Evolutionary conservation across 177 flowering plant species (phyloP).

Genomic region (Telopea speciosissima): DNA sequence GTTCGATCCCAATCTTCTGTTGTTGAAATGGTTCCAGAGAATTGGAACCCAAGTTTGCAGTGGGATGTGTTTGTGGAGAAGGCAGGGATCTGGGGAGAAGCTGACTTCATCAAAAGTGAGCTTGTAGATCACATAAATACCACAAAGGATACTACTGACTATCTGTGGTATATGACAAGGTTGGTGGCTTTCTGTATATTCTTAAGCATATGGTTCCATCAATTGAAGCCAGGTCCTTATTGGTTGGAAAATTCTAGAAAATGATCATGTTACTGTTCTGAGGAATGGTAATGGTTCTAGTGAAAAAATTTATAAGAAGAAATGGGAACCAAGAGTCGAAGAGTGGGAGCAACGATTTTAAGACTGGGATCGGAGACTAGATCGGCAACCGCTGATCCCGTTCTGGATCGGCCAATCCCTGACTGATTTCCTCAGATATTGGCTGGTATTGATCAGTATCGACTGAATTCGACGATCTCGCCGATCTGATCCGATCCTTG

Average conservation of each 20-base stretch:
- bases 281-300: too few relatives aligned
- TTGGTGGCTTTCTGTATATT: slow-evolving; percentile 23
- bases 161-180: slow-evolving; percentile 96
- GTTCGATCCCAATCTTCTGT: slow-evolving; percentile 59
- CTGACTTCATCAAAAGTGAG: slow-evolving; percentile 58
- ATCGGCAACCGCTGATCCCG: too few relatives aligned
- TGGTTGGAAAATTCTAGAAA: too few relatives aligned
- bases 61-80: slow-evolving; percentile 83
- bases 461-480: too few relatives aligned
- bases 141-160: slow-evolving; percentile 90
- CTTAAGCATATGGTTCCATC: neutral
- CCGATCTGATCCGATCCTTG: neutral
- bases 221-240: neutral
- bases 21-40: slow-evolving; percentile 74
- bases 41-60: slow-evolving; percentile 39
- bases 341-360: too few relatives aligned
- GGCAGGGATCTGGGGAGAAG: slow-evolving; percentile 71
- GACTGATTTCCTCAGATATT: too few relatives aligned
- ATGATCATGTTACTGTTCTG: too few relatives aligned
- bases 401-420: too few relatives aligned
- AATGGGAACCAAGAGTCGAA: too few relatives aligned
- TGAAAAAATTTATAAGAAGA: too few relatives aligned
- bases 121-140: slow-evolving; percentile 91
- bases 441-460: too few relatives aligned
- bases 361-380: too few relatives aligned